These are phyloP conservation scores for Selenicereus undatus DNA, from an alignment of 148 eudicot species.

Conservation along the genomic window DNA sequence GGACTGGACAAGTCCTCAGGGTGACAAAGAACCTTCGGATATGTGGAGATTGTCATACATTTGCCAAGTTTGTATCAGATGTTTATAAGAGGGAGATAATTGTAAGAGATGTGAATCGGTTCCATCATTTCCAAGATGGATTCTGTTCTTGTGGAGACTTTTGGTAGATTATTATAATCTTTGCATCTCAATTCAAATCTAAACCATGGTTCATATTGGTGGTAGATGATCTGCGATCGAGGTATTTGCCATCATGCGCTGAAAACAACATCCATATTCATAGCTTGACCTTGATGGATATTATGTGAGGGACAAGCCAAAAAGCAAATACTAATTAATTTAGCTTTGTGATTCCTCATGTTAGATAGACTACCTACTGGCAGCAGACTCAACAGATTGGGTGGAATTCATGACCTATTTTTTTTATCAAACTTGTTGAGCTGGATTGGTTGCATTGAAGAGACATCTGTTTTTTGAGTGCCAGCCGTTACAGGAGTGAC, in stretches of 20 bases:
- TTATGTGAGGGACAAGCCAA: not conserved
- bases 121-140: conserved; percentile 23
- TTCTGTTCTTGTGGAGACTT: not conserved
- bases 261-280: too few relatives aligned
- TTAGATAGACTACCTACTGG: too few relatives aligned
- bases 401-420: too few relatives aligned
- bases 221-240: not conserved
- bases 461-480: too few relatives aligned
- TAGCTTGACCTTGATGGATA: not conserved
- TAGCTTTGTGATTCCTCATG: too few relatives aligned
- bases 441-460: too few relatives aligned
- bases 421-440: too few relatives aligned
- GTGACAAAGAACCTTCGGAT: conserved; percentile 33
- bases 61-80: conserved; percentile 31
- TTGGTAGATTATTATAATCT: not conserved
- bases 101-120: conserved; percentile 41
- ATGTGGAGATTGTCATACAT: conserved; percentile 37
- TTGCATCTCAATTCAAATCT: not conserved
- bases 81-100: conserved; percentile 30
- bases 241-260: not conserved
- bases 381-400: too few relatives aligned
- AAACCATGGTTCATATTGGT: not conserved
- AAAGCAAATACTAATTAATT: too few relatives aligned
- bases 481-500: too few relatives aligned
- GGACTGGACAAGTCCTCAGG: conserved; percentile 28